Base-by-base conservation (phyloP, 2,329 filamentous ascomycete genomes). In the Neonectria ditissima region DNA sequence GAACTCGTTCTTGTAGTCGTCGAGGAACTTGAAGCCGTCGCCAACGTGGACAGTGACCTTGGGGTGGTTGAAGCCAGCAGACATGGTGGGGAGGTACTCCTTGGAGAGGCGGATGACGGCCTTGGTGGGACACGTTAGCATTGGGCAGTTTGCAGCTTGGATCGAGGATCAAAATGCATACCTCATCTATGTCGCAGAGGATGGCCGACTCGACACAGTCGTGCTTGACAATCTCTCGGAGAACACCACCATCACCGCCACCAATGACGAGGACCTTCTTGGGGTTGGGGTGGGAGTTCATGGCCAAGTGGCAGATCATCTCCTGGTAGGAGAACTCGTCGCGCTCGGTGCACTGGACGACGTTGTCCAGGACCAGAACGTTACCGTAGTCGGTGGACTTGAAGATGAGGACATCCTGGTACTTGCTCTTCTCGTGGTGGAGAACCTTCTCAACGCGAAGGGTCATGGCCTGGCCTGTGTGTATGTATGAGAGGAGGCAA, bases 291-390 rank as follows among this genome's bases (percentile, higher is more conserved):
- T 99, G 96, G 57, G 95, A 93, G 89, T 97, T 96, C 91, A 99
- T 93, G 83, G 94, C 96, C 73, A 99, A 88, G 84, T 99, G 94
- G 74, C 95, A 94, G 83, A 99, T 99, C 96, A 99, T 99, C 89
- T 99, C 96, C 87, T 99, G 96, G 89, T 97, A 97, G 75, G 94
- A 93, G 87, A 98, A 99, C 86, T 99, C 96, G 79, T 99, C 94
- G 71, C 95, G 91, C 89, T 99, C 96, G 73, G 96, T 98, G 88
- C 91, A 94, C 84, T 99, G 96, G 81, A 99, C 97, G 80, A 97
- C 96, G 80, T 98, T 98, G 88, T 99, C 96, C 73, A 99, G 89
- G 68, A 99, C 95, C 63, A 99, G 88, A 66, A 98, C 95, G 78
- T 90, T 97, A 81, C 96, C 96, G 81, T 98, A 92, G 87, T 98